Percentiles rank a stretch among this genome's conserved stretches.
Conservation (phyloP, 495 filamentous ascomycete species). For the Pyrenula aspistea region DNA sequence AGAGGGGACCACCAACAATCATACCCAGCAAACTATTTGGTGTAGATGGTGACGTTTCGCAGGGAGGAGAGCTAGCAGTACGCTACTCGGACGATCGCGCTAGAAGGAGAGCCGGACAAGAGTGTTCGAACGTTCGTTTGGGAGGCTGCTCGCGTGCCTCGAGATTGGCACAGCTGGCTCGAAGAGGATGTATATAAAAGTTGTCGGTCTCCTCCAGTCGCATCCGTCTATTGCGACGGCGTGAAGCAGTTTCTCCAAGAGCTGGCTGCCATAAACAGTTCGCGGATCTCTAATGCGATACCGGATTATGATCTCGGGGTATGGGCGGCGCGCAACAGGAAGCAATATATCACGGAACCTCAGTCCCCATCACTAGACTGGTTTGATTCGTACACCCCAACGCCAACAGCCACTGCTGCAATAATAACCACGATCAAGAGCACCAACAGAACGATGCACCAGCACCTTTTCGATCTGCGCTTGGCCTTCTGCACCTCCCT, state of each 20-base stretch:
- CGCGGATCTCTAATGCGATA: background rate
- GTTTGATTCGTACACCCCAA: background rate
- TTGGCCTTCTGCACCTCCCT: background rate
- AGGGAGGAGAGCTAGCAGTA: background rate
- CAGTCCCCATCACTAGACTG: background rate
- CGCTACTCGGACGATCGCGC: background rate
- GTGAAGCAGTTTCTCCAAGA: background rate
- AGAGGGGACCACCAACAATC: background rate
- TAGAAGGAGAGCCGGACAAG: background rate
- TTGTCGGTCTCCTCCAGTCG: background rate
- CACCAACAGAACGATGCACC: background rate
- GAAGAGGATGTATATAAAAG: background rate
- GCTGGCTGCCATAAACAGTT: background rate
- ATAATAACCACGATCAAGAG: background rate
- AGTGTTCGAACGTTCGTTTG: background rate
- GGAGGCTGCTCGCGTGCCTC: background rate
- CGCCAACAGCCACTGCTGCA: background rate
- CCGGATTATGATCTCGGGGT: background rate
- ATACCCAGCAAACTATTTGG: background rate
- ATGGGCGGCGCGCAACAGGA: background rate
- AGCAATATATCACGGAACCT: background rate
- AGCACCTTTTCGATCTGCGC: background rate
- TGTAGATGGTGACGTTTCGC: background rate
- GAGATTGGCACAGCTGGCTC: background rate
- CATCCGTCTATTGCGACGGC: background rate